Conservation (phyloP, 306 rosid genomes). For the Prinsepia uniflora region DNA sequence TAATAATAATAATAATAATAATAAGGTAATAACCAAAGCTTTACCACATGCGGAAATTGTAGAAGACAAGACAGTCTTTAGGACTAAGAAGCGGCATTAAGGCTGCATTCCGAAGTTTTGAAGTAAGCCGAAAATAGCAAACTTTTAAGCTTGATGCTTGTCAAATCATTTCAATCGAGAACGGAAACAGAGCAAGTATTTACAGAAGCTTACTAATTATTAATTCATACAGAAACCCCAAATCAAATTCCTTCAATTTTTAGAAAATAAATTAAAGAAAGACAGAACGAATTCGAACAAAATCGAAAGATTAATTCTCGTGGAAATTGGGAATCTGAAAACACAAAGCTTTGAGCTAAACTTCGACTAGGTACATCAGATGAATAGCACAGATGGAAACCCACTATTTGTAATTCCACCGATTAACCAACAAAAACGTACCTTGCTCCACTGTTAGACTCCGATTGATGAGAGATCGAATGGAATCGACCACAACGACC, state of each 20-base stretch:
- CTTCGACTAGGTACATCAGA: neutral
- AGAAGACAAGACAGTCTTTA: neutral
- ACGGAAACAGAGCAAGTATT: neutral
- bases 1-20: neutral
- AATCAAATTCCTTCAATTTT: neutral
- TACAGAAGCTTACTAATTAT: neutral
- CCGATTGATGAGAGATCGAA: slow-evolving; percentile 11
- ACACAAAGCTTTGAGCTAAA: neutral
- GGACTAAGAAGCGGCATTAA: neutral
- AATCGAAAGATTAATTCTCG: neutral
- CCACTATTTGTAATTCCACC: neutral
- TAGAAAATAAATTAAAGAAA: neutral
- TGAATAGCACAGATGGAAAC: neutral
- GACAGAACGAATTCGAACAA: neutral
- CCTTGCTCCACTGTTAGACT: neutral
- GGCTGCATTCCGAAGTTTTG: neutral
- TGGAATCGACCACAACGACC: slow-evolving; percentile 12
- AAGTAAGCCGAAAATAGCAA: neutral
- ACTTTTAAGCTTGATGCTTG: neutral
- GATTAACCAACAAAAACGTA: neutral
- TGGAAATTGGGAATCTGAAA: neutral
- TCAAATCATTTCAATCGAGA: neutral
- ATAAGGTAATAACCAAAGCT: neutral
- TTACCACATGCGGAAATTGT: neutral
- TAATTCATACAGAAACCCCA: neutral